phyloP scores from a whole-genome alignment of 257 asterid species.

The Solanum bulbocastanum region DNA sequence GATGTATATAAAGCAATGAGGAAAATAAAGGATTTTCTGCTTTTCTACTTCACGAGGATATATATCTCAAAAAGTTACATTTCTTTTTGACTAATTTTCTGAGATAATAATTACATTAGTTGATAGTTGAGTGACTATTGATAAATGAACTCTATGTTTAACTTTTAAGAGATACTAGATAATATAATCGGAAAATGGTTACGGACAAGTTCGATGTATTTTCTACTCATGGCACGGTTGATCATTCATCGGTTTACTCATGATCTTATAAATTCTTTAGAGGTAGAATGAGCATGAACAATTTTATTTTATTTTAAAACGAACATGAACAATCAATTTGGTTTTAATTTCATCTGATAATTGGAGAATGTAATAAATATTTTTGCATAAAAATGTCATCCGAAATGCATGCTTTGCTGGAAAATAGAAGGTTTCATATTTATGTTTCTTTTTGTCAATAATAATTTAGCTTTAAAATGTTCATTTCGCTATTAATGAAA shows the following conservation, averaged over 20 bases:
- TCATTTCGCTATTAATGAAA: too few species aligned
- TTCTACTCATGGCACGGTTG: neutral
- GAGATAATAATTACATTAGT: neutral
- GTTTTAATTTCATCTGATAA: neutral
- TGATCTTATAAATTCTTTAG: neutral
- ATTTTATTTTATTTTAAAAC: neutral
- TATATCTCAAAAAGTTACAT: neutral
- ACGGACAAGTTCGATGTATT: neutral
- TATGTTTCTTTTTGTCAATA: neutral
- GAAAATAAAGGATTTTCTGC: neutral
- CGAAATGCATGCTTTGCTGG: neutral
- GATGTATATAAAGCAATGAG: neutral
- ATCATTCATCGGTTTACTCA: neutral
- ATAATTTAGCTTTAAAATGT: too few species aligned
- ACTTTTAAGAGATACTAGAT: neutral
- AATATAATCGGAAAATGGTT: neutral
- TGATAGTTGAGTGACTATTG: neutral
- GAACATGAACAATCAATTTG: neutral
- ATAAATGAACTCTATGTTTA: neutral
- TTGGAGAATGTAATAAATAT: neutral
- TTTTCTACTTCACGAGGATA: neutral
- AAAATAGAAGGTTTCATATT: neutral
- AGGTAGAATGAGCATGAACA: neutral
- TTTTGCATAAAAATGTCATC: neutral
- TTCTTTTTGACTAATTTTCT: neutral